Evolutionary conservation across 163 green algal genomes (phyloP), one percentile per base, ranked within the genome.

Genomic region (Chlorella variabilis): DNA sequence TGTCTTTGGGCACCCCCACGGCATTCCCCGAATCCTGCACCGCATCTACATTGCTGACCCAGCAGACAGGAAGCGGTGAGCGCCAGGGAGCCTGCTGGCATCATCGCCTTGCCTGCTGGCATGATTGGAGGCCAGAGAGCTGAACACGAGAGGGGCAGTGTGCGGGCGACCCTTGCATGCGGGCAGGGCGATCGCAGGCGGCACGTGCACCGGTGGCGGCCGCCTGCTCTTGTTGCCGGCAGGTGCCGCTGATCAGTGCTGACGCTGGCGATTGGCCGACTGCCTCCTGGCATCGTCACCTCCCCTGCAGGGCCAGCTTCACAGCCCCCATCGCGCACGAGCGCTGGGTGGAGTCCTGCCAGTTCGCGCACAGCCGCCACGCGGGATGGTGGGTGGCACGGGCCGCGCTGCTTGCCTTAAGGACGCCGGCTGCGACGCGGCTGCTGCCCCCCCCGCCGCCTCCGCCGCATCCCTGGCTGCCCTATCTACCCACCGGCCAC

Each of bases 1-100:
- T 6, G 59, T 15, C 9, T 15, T 38, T 11, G 59, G 59, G 6
- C 20, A 17, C 8, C 8, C 59, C n/a, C 59, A 67, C 17, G 59
- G 59, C 29, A 67, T 67, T 27, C 59, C 59, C 3, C 59, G 29
- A 6, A 67, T 67, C 59, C 59, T 67, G 59, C 59, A 67, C 59
- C 27, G 59, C 5, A 67, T 67, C 59, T 67, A 67, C 29, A 38
- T 67, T 17, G 59, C 59, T 17, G 59, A 67, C 29, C 59, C 59
- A 18, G 7, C 8, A 27, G 59, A 67, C 59, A 38, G 38, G n/a
- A 36, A 67, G n/a, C 9, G 59, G 59, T 67, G 59, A 9, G 54
- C 7, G 15, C 20, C 11, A 15, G 15, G 45, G 45, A 54, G 45
- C 11, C 45, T 11, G 45, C 45, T 23, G 15, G 45, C 45, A 15